These are phyloP conservation scores for Parmales sp. DNA, from an alignment of 108 stramenopile species.

Conservation along the genomic window DNA sequence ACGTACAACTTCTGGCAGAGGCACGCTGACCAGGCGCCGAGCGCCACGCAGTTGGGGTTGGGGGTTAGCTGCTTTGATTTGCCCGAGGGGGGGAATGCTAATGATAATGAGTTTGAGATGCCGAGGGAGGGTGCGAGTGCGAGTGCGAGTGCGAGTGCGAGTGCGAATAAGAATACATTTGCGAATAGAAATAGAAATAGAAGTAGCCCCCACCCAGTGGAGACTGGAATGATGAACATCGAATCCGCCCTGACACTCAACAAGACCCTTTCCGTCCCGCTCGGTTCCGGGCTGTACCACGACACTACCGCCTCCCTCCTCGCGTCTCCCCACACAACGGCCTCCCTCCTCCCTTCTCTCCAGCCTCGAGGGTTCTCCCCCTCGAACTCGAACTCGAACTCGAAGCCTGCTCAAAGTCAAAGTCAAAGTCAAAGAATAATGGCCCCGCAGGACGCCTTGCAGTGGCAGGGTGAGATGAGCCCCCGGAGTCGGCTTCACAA, in stretches of 20 bases:
- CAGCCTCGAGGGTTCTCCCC: background rate
- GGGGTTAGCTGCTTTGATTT: background rate
- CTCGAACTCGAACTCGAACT: background rate
- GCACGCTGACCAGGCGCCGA: background rate
- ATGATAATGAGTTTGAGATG: background rate
- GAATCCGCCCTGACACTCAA: background rate
- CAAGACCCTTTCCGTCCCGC: background rate
- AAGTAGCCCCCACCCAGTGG: background rate
- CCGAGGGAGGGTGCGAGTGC: background rate
- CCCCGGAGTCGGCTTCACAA: background rate
- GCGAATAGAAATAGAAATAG: background rate
- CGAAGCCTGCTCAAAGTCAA: too few species aligned
- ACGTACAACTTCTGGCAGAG: slow-evolving; percentile 2
- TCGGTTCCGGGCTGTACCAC: background rate
- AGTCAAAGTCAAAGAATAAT: too few species aligned
- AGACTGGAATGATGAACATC: background rate
- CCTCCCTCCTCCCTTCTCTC: background rate
- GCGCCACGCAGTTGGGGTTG: background rate
- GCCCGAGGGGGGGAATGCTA: background rate
- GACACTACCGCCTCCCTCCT: background rate
- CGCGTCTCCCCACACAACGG: background rate
- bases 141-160: background rate
- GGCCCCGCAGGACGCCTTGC: background rate
- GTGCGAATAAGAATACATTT: background rate
- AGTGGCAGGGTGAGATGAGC: background rate